Evolutionary conservation across 495 filamentous ascomycete species (phyloP), one percentile per base, ranked within the genome.

Genomic region (Neurospora discreta): DNA sequence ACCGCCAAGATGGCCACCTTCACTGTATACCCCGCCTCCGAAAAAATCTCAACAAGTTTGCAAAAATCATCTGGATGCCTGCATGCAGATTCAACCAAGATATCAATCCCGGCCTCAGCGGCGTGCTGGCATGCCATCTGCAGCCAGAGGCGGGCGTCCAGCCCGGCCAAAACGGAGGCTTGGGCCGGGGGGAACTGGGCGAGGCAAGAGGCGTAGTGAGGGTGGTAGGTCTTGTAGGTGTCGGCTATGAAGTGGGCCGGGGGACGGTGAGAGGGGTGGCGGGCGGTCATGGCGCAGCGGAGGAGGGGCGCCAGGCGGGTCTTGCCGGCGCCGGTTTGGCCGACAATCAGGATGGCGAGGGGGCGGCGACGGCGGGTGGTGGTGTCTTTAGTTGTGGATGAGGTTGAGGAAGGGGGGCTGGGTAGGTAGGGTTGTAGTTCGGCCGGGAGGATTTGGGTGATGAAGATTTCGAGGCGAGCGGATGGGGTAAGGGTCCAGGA

Each of bases 151-250:
- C 81, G 77, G 0, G 82, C 82, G 71, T 78, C 77, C 16, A 71
- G 69, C 3, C 72, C 33, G 0, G 82, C 75, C 5, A 80, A 74
- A 0, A 72, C 30, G 13, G 80, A 81, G 26, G 80, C 80, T 33
- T 75, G 68, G 4, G 73, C 52, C 0, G 80, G 79, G 6, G 52
- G 52, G 7, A 20, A 33, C 7, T 69, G 15, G 23, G 40, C 3
- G 0, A 81, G 65, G 39, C 79, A 74, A 1, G 68, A 2, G 5
- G 11, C 8, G 75, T 81, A 82, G 40, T 70, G 36, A 0, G 82
- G 82, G 74, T 83, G 82, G 75, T 81, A 80, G n/a, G 79, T 79
- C 69, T 83, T 83, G 80, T 82, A 83, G 15, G 78, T 80, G 79
- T 83, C 82, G 40, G 82, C 81, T 69, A 82, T 79, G 69, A 83